Percentiles rank a stretch among this genome's conserved stretches.
phyloP scores from a whole-genome alignment of 2,329 filamentous ascomycete species.

The Stylonectria norvegica region DNA sequence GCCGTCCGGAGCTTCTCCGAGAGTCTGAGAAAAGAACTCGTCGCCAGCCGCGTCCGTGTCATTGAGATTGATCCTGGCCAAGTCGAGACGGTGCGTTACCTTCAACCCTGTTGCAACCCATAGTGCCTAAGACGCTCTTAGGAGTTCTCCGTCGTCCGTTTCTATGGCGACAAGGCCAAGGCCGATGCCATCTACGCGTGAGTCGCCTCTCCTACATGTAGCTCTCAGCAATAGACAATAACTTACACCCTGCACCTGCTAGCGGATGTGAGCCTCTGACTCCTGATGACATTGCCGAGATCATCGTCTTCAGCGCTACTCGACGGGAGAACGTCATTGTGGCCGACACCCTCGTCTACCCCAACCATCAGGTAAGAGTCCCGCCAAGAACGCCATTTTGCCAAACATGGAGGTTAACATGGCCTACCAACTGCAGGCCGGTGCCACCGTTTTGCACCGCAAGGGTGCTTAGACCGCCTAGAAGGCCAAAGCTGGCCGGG shows the following conservation, averaged over 20 bases:
- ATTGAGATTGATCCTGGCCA: conserved; percentile 91
- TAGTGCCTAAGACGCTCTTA: conserved; percentile 23
- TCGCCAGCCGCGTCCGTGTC: conserved; percentile 74
- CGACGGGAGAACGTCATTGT: conserved; percentile 87
- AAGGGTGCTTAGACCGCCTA: conserved; percentile 18
- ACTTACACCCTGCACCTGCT: too few relatives aligned
- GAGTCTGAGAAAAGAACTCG: conserved; percentile 75
- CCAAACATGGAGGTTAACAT: conserved; percentile 4
- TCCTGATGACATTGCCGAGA: conserved; percentile 85
- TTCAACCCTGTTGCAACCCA: background rate
- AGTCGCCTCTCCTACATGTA: conserved; percentile 31
- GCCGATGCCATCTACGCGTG: conserved; percentile 86
- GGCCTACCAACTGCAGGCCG: conserved; percentile 22
- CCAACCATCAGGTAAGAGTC: conserved; percentile 73
- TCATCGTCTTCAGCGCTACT: conserved; percentile 80
- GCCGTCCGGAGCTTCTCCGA: conserved; percentile 85
- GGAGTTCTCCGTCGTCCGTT: conserved; percentile 87
- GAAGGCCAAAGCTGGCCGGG: too few relatives aligned
- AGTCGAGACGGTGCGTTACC: conserved; percentile 69
- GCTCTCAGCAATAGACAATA: conserved; percentile 3
- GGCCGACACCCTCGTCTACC: conserved; percentile 82
- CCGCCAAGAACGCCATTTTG: background rate
- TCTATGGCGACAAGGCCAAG: conserved; percentile 83
- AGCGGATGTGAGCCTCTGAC: conserved; percentile 79
- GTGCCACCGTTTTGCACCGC: conserved; percentile 32